These are phyloP conservation scores for Butyriboletus loyo DNA, from an alignment of 768 basidiomycete species.

Conservation along the genomic window DNA sequence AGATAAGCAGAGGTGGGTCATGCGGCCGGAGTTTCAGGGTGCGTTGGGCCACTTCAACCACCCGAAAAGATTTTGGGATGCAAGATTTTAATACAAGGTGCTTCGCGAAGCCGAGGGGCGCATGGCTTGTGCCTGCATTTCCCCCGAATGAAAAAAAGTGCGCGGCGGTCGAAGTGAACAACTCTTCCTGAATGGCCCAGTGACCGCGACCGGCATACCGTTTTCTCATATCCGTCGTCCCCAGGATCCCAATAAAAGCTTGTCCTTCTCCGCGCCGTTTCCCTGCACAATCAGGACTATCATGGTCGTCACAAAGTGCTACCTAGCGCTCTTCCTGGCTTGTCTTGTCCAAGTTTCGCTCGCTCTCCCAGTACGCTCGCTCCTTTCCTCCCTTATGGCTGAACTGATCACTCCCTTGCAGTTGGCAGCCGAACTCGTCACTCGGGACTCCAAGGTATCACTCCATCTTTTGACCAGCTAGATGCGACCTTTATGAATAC, in stretches of 20 bases:
- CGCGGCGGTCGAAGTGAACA: slow-evolving; percentile 22
- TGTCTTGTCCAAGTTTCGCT: slow-evolving; percentile 21
- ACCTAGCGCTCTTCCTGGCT: slow-evolving; percentile 19
- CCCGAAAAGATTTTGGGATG: slow-evolving; percentile 6
- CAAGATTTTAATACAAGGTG: not conserved
- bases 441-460: slow-evolving; percentile 13
- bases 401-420: slow-evolving; percentile 3
- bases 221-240: slow-evolving; percentile 23
- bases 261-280: not conserved
- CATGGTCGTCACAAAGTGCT: slow-evolving; percentile 22
- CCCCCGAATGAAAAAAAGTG: slow-evolving; percentile 14
- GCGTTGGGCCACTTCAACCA: not conserved
- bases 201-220: slow-evolving; percentile 18
- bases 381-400: not conserved
- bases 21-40: not conserved
- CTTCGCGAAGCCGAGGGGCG: slow-evolving; percentile 12
- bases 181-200: slow-evolving; percentile 23
- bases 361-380: slow-evolving; percentile 21
- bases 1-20: not conserved
- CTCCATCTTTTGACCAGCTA: not conserved
- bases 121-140: slow-evolving; percentile 21
- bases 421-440: slow-evolving; percentile 10
- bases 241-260: slow-evolving; percentile 22
- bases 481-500: slow-evolving; percentile 1
- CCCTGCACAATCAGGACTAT: slow-evolving; percentile 1